Percentiles rank a stretch among this genome's conserved stretches.
These are phyloP conservation scores for Cytospora piceae DNA, from an alignment of 2,329 filamentous ascomycete genomes.

Conservation along the genomic window DNA sequence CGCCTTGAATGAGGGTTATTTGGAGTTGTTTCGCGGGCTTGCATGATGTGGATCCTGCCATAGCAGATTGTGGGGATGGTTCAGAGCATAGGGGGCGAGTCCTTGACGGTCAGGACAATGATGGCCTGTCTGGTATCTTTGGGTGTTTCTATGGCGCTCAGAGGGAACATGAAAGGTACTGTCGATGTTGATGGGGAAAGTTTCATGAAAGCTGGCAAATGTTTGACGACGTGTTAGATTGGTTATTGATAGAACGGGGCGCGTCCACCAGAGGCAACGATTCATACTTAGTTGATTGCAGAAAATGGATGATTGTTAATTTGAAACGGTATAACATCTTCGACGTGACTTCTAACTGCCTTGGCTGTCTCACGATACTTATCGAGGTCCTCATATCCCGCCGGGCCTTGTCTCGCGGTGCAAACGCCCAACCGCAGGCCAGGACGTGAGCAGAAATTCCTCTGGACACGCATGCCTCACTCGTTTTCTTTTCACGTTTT, in stretches of 20 bases:
- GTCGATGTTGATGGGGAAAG: not conserved
- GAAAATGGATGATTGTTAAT: not conserved
- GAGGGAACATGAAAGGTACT: not conserved
- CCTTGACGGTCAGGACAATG: not conserved
- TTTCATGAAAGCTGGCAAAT: constrained; percentile 5
- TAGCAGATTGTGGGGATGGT: not conserved
- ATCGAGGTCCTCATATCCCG: too few species aligned
- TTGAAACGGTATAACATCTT: not conserved
- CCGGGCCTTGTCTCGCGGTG: too few species aligned
- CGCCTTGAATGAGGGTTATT: not conserved
- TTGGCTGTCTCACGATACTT: too few species aligned
- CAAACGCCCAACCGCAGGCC: too few species aligned
- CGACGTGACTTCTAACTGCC: not conserved
- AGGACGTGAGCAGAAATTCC: too few species aligned
- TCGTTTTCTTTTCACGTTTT: too few species aligned
- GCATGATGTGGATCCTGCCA: not conserved
- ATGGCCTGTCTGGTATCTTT: not conserved
- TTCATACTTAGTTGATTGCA: not conserved
- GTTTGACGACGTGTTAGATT: constrained; percentile 13
- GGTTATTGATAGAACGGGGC: not conserved
- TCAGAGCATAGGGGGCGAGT: not conserved
- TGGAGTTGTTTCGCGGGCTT: not conserved
- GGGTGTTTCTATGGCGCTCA: not conserved
- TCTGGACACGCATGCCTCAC: too few species aligned
- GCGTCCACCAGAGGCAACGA: not conserved